Percentiles rank a stretch among this genome's conserved stretches.
phyloP scores from a whole-genome alignment of 2,329 filamentous ascomycete species.

The Fusarium torreyae region DNA sequence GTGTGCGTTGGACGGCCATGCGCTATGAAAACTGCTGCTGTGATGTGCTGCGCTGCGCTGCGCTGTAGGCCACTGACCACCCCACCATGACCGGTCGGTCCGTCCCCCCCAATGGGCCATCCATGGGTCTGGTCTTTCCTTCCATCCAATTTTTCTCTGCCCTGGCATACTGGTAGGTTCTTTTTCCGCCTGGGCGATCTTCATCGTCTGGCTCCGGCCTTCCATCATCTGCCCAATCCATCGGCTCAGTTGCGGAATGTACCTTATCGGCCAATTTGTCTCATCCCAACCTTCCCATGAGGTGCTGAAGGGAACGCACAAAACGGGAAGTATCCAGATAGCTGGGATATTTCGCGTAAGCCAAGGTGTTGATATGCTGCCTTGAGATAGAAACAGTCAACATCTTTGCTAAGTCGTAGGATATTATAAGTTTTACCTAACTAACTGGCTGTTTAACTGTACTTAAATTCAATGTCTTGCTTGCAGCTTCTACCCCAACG shows the following conservation, averaged over 20 bases:
- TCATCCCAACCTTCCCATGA: neutral
- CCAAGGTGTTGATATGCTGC: neutral
- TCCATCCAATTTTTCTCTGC: slow-evolving; percentile 7
- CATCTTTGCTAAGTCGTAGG: too few species aligned
- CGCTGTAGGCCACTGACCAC: slow-evolving; percentile 6
- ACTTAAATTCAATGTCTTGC: neutral
- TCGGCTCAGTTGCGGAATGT: slow-evolving; percentile 9
- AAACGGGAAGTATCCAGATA: slow-evolving; percentile 25
- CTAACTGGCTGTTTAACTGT: neutral
- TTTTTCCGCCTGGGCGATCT: slow-evolving; percentile 16
- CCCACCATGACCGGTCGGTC: slow-evolving; percentile 41
- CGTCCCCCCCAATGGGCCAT: slow-evolving; percentile 19
- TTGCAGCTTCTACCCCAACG: neutral
- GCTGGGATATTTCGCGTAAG: slow-evolving; percentile 6
- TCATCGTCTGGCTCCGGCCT: slow-evolving; percentile 8
- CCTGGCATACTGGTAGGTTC: slow-evolving; percentile 1
- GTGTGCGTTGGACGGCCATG: slow-evolving; percentile 32
- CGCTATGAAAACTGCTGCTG: slow-evolving; percentile 30
- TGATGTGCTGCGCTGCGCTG: slow-evolving; percentile 27
- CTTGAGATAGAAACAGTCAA: neutral
- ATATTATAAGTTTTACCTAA: too few species aligned
- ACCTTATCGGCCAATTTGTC: slow-evolving; percentile 9
- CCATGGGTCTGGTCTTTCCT: slow-evolving; percentile 1
- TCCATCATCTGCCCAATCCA: slow-evolving; percentile 11
- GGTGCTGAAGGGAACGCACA: neutral